Evolutionary conservation across 2,329 filamentous ascomycete genomes (phyloP).

Genomic region (Cercospora berteroae): DNA sequence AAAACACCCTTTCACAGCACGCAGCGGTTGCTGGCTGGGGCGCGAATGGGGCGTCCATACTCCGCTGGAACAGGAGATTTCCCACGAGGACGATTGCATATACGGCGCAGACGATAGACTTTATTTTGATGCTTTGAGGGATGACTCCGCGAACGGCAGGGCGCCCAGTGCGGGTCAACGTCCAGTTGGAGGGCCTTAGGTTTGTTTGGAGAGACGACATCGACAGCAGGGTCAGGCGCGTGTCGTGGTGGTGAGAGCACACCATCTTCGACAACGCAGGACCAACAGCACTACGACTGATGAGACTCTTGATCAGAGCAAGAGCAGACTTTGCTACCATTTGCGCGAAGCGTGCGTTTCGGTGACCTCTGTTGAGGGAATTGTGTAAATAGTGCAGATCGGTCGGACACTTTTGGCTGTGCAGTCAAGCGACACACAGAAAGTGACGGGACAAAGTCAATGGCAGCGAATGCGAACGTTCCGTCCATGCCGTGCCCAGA

Average conservation of each 20-base stretch:
- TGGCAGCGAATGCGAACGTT: background rate
- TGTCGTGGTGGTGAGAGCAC: background rate
- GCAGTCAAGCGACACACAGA: background rate
- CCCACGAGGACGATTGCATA: slow-evolving; percentile 36
- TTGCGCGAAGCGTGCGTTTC: background rate
- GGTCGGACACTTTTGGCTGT: background rate
- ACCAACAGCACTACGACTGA: slow-evolving; percentile 22
- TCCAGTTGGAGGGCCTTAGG: slow-evolving; percentile 9
- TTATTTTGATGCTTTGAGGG: slow-evolving; percentile 31
- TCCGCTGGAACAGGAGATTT: slow-evolving; percentile 34
- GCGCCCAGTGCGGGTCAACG: slow-evolving; percentile 9
- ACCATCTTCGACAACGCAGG: slow-evolving; percentile 5
- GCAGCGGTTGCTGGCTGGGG: slow-evolving; percentile 37
- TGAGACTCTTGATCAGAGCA: slow-evolving; percentile 9
- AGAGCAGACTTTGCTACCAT: background rate
- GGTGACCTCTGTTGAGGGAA: background rate
- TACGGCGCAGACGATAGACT: slow-evolving; percentile 33
- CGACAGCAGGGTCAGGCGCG: slow-evolving; percentile 21
- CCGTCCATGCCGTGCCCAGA: background rate
- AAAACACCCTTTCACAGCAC: slow-evolving; percentile 39
- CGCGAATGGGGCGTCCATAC: slow-evolving; percentile 37
- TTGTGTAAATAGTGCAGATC: background rate
- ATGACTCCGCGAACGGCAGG: slow-evolving; percentile 17
- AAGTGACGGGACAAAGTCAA: background rate
- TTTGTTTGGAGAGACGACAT: slow-evolving; percentile 15